phyloP scores from a whole-genome alignment of 371 early-diverging fungal species.

The Mortierella sp. region DNA sequence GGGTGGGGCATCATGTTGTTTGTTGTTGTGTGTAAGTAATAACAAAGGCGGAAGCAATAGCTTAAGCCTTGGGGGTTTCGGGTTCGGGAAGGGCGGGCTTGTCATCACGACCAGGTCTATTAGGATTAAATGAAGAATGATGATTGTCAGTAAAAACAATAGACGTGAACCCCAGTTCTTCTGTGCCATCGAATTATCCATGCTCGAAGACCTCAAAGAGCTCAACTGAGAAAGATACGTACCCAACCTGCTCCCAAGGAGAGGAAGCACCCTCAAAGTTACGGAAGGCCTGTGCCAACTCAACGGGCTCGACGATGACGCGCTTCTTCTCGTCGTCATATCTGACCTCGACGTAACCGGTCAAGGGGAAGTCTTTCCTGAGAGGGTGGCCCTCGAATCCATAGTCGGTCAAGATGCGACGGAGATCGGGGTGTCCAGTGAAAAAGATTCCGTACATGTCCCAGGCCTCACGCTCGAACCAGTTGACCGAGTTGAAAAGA shows the following conservation, averaged over 20 bases:
- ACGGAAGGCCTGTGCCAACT: conserved; percentile 97
- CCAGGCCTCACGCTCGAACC: conserved; percentile 98
- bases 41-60: neutral
- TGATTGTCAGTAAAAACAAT: neutral
- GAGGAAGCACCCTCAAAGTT: conserved; percentile 90
- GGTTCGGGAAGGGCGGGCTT: conserved; percentile 59
- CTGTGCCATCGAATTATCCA: neutral
- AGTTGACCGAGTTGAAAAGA: conserved; percentile 91
- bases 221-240: conserved; percentile 2
- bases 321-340: conserved; percentile 98
- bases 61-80: conserved; percentile 59
- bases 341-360: conserved; percentile 95
- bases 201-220: neutral
- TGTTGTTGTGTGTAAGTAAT: neutral
- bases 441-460: conserved; percentile 99
- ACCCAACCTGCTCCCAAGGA: conserved; percentile 92
- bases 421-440: conserved; percentile 95
- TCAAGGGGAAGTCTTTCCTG: conserved; percentile 98
- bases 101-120: conserved; percentile 59
- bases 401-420: conserved; percentile 98
- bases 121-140: neutral
- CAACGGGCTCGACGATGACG: conserved; percentile 96
- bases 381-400: conserved; percentile 98
- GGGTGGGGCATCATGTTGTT: conserved; percentile 4
- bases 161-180: neutral